Evolutionary conservation across 345 rosid species (phyloP).

Genomic region (Euphorbia peplus): DNA sequence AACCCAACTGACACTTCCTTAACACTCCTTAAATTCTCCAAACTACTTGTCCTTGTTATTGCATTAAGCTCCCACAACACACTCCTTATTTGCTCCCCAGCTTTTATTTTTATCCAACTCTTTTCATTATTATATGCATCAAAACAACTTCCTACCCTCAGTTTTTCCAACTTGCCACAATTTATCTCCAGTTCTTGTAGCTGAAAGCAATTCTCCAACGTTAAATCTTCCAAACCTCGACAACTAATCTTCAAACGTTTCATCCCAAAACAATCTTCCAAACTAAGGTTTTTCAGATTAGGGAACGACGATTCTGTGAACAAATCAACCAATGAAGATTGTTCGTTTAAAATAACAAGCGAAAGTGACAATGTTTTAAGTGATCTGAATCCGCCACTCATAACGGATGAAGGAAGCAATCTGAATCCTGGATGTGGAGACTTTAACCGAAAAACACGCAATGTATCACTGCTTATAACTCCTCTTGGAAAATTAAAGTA

Average conservation of each 20-base stretch:
- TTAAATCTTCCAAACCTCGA: constrained; percentile 47
- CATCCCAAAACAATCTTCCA: constrained; percentile 53
- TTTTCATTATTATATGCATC: constrained; percentile 36
- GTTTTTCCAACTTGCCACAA: constrained; percentile 38
- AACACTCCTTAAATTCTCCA: constrained; percentile 43
- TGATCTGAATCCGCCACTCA: constrained; percentile 52
- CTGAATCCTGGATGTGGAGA: constrained; percentile 70
- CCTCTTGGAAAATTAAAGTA: constrained; percentile 76
- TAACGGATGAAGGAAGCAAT: constrained; percentile 53
- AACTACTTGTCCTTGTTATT: constrained; percentile 29
- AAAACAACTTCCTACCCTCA: constrained; percentile 58
- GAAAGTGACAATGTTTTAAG: constrained; percentile 54
- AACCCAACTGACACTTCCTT: constrained; percentile 50
- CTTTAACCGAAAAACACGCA: constrained; percentile 50
- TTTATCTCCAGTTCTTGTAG: constrained; percentile 51
- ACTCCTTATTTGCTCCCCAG: constrained; percentile 34
- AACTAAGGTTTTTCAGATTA: constrained; percentile 44
- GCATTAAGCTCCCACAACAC: constrained; percentile 57
- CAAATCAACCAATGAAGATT: constrained; percentile 52
- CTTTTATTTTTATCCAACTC: constrained; percentile 53
- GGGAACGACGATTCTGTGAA: constrained; percentile 71
- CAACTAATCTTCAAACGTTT: constrained; percentile 57
- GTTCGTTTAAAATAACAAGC: constrained; percentile 42
- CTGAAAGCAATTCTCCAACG: constrained; percentile 50
- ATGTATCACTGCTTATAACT: constrained; percentile 45